Base-by-base conservation (phyloP, 192 early-diverging fungal species). In the Chytriomyces sp. region DNA sequence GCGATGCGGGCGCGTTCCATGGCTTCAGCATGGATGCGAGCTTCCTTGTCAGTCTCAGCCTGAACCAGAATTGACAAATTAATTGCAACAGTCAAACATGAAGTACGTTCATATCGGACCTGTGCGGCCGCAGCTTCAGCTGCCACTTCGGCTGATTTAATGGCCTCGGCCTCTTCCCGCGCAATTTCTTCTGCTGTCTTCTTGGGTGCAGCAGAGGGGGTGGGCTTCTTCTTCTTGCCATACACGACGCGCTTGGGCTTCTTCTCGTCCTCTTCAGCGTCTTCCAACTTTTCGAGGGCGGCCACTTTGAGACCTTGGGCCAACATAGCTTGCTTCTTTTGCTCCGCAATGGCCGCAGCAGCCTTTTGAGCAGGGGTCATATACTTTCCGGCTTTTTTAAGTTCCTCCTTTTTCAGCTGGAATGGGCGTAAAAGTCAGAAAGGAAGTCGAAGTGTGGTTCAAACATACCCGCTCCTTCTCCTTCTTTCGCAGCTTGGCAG, bases 341-440 rank as follows among this genome's bases (percentile, higher is more conserved):
- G 77, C 67, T 92, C 82, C 57, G 87, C 88, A 40, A 81, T 85
- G 4, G 85, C 85, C 74, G 93, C 86, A 52, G 90, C 92, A 61
- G 89, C 89, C 81, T 93, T 95, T 77, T 98, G 94, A n/a, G 91
- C 88, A 78, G 93, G 93, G 36, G 95, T 94, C 74, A 96, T 81
- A 59, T 96, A 89, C 77, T 96, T 95, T 52, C 98, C 96, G 53
- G 93, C 89, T 74, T 92, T 94, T 44, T 89, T 90, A 31, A 95
- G 87, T 78, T 96, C 92, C 69, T 94, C 94, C 31, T 87, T 88
- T 77, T 91, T 93, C n/a, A 80, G 80, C 92, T 92, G 60, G 5
- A 55, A 44, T 39, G 30, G 55, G 6, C 26, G 31, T 12, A 19
- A 12, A 81, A 5, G 10, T 59, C 26, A n/a, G 19, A 19, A 19